Conservation (phyloP, 345 rosid species). For the Eucalyptus marginata region DNA sequence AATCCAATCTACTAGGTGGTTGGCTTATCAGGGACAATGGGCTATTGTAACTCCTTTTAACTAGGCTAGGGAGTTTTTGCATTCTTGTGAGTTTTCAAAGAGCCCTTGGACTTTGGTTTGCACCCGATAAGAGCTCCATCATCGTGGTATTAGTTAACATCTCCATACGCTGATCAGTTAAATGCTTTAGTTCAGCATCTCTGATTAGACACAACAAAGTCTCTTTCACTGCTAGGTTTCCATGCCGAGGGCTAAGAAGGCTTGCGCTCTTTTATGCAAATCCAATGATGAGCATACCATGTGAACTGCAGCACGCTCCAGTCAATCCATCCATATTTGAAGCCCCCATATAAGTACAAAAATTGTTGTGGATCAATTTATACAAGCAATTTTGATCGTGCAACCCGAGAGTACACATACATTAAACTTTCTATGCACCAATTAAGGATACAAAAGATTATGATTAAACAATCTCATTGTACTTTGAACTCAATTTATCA, state of each 20-base stretch:
- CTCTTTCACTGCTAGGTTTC: neutral
- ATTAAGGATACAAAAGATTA: neutral
- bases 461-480: neutral
- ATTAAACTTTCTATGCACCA: neutral
- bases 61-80: neutral
- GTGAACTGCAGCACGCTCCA: neutral
- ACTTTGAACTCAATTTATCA: neutral
- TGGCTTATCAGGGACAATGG: neutral
- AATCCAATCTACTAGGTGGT: neutral
- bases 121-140: neutral
- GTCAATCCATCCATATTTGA: neutral
- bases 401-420: accelerated
- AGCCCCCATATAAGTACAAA: neutral
- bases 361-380: neutral
- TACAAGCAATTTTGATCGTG: neutral
- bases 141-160: neutral
- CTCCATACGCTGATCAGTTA: neutral
- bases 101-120: neutral
- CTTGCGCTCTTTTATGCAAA: neutral
- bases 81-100: neutral
- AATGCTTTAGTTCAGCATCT: neutral
- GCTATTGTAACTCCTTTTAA: neutral
- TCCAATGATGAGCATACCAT: neutral
- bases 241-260: neutral
- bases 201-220: neutral